phyloP scores from a whole-genome alignment of 1,284 basidiomycete genomes.

The Ustilago hordei region DNA sequence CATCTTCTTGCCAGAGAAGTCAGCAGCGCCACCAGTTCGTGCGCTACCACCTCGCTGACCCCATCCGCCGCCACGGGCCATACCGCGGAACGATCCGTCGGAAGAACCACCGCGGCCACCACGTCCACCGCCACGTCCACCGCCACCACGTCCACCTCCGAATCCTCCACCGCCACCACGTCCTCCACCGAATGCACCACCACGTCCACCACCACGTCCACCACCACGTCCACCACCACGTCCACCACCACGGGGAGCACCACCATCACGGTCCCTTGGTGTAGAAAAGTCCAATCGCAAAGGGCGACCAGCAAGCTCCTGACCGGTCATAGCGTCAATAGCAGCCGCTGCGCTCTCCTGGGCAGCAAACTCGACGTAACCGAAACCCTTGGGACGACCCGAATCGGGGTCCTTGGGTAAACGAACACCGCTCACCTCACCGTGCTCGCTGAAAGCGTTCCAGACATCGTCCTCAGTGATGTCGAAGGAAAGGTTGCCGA shows the following conservation, averaged over 20 bases:
- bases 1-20: slow-evolving; percentile 83
- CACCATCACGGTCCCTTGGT: slow-evolving; percentile 77
- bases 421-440: slow-evolving; percentile 87
- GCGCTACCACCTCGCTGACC: slow-evolving; percentile 66
- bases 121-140: slow-evolving; percentile 75
- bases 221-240: slow-evolving; percentile 70
- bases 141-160: slow-evolving; percentile 60
- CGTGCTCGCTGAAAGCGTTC: slow-evolving; percentile 90
- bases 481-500: slow-evolving; percentile 90
- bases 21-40: slow-evolving; percentile 80
- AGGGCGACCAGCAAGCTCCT: slow-evolving; percentile 84
- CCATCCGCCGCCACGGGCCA: slow-evolving; percentile 70
- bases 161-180: slow-evolving; percentile 28
- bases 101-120: slow-evolving; percentile 72
- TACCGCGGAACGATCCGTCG: slow-evolving; percentile 72
- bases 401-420: slow-evolving; percentile 93
- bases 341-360: slow-evolving; percentile 86
- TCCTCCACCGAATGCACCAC: slow-evolving; percentile 72
- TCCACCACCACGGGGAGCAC: slow-evolving; percentile 73
- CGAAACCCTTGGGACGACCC: slow-evolving; percentile 93
- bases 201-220: slow-evolving; percentile 74
- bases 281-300: slow-evolving; percentile 91
- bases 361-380: slow-evolving; percentile 92
- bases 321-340: slow-evolving; percentile 77
- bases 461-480: slow-evolving; percentile 82